Evolutionary conservation across 805 yeast species (phyloP).

Genomic region (Allodekkera sacchari): DNA sequence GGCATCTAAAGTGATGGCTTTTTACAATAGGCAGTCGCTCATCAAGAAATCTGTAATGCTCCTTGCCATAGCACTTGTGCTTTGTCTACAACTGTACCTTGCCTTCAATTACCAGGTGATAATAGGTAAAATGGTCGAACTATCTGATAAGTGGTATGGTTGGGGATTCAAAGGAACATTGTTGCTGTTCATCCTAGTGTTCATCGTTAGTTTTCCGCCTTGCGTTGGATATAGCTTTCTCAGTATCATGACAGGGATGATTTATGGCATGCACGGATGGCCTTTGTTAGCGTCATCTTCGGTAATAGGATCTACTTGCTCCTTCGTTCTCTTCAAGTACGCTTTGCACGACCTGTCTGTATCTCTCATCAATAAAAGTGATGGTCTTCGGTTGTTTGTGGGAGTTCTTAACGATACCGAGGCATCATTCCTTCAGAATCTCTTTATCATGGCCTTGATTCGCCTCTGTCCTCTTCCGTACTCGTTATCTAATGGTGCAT

Average conservation of each 20-base stretch:
- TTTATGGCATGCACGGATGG: conserved; percentile 87
- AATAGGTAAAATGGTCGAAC: conserved; percentile 28
- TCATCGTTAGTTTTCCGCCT: conserved; percentile 83
- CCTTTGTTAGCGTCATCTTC: conserved; percentile 61
- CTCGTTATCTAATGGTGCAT: conserved; percentile 84
- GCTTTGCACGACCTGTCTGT: conserved; percentile 50
- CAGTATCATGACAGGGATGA: conserved; percentile 64
- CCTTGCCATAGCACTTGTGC: conserved; percentile 4
- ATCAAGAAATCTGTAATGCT: conserved; percentile 4
- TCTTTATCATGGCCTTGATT: conserved; percentile 60
- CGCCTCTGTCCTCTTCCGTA: conserved; percentile 91
- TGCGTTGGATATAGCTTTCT: conserved; percentile 71
- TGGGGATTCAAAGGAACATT: conserved; percentile 21
- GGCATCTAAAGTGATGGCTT: neutral
- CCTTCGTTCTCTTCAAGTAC: conserved; percentile 62
- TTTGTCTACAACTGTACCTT: conserved; percentile 9
- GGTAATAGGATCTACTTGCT: conserved; percentile 61
- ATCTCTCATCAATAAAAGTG: conserved; percentile 50
- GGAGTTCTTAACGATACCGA: conserved; percentile 55
- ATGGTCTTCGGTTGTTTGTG: conserved; percentile 64
- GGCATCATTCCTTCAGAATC: conserved; percentile 39
- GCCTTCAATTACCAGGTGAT: conserved; percentile 30
- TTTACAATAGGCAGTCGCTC: neutral
- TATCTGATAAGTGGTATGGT: conserved; percentile 36
- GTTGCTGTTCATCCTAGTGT: conserved; percentile 43